Evolutionary conservation across 2,329 filamentous ascomycete genomes (phyloP), one percentile per base, ranked within the genome.

Genomic region (Seiridium cupressi): DNA sequence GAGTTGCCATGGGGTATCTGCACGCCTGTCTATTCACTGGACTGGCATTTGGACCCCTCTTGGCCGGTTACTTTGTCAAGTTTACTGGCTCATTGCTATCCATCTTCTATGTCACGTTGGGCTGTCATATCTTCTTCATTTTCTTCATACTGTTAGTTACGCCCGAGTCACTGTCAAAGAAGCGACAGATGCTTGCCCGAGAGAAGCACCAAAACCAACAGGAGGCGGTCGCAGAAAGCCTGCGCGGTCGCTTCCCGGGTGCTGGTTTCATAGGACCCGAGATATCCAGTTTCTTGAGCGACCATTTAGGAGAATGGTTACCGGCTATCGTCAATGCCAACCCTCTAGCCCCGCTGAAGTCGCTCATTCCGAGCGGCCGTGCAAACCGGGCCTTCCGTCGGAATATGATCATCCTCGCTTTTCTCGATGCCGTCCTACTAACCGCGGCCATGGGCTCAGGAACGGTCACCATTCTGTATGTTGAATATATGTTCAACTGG

Each of bases 21-120:
- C 92, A 98, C 68, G 93, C 92, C 9, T 93, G 89, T 66, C 80
- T 99, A 7, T 98, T 97, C 73, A 83, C 85, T 1, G 95, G 95
- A n/a, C 86, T 98, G 51, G 94, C 95, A 0, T 76, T 94, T 38
- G 95, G 95, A 0, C 95, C 95, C 6, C 81, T 96, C 3, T 70
- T 96, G 31, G 89, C 93, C 0, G 93, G 90, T 2, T 89, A 91
- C 66, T 80, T 97, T 48, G 89, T 97, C 68, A 85, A 90, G 68
- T 84, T 81, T 73, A 93, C 91, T 0, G 90, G 91, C 6, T 86
- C 85, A 48, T 81, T 96, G 13, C 73, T 97, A 5, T 84, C 87
- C n/a, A 84, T 96, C 51, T 98, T 99, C 73, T 97, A 96, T 72
- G 80, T 93, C 44, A 87, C 89, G 0, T 74, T 97, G 10, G 86